A percentile compares a stretch with the other conserved stretches of the same genome.
These are phyloP conservation scores for Fusarium virguliforme DNA, from an alignment of 2,329 filamentous ascomycete genomes.

Conservation along the genomic window DNA sequence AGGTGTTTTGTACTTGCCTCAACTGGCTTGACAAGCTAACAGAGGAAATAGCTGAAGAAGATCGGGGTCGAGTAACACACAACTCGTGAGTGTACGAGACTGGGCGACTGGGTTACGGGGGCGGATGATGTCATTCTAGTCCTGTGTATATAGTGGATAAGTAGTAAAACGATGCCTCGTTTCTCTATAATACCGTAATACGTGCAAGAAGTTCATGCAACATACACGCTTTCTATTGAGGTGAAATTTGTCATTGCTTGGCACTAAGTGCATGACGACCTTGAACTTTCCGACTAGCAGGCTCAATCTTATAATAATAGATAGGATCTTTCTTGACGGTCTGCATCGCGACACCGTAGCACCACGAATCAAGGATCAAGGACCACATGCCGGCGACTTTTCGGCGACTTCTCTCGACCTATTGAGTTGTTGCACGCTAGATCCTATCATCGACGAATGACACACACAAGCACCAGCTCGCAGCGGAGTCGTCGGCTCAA, in stretches of 20 bases:
- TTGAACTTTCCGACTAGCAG: not conserved
- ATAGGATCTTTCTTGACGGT: not conserved
- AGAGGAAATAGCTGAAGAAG: slow-evolving; percentile 7
- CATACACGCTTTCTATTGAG: not conserved
- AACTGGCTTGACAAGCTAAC: not conserved
- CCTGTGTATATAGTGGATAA: not conserved
- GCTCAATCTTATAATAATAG: no score
- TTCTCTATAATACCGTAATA: not conserved
- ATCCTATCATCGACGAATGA: not conserved
- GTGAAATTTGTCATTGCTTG: not conserved
- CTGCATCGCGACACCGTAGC: not conserved
- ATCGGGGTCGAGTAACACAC: slow-evolving; percentile 10
- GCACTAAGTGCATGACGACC: not conserved
- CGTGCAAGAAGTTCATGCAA: not conserved
- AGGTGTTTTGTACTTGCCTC: not conserved
- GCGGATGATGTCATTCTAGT: not conserved
- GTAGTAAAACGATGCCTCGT: not conserved
- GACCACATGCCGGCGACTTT: not conserved
- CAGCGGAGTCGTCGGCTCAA: not conserved
- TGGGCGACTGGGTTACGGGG: not conserved
- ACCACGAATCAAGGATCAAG: not conserved
- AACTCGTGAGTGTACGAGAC: not conserved
- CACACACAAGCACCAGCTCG: not conserved
- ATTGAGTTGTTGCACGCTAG: not conserved
- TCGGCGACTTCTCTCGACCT: not conserved